phyloP scores from a whole-genome alignment of 352 stramenopile species.

The Globisporangium sylvaticum region DNA sequence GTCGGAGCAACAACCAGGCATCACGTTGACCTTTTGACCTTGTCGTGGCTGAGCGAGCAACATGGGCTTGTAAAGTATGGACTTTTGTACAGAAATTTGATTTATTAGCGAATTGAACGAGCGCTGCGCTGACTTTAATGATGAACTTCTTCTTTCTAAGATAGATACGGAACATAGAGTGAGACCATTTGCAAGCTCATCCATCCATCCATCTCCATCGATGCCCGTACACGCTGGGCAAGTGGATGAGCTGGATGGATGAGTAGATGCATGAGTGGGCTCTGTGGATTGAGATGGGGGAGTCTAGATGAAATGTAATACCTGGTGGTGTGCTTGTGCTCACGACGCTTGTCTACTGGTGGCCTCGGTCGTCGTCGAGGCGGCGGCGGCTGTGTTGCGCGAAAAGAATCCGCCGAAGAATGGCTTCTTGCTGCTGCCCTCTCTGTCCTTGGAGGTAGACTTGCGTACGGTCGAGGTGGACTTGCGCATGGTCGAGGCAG shows the following conservation, averaged over 20 bases:
- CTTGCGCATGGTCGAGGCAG: constrained; percentile 20
- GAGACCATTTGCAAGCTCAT: not conserved
- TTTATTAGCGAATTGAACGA: constrained; percentile 1
- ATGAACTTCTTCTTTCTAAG: constrained; percentile 7
- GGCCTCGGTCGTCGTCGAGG: not conserved
- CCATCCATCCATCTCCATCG: not conserved
- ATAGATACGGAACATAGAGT: constrained; percentile 9
- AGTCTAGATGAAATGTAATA: not conserved
- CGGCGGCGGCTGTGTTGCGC: constrained; percentile 11
- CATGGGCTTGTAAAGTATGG: not conserved
- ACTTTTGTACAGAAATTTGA: not conserved
- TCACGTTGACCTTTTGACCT: not conserved
- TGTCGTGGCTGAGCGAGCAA: too few relatives aligned
- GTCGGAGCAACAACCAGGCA: constrained; percentile 5
- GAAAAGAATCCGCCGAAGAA: constrained; percentile 46
- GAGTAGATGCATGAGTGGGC: not conserved
- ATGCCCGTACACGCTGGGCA: not conserved
- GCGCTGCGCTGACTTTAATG: not conserved
- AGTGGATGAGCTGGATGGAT: not conserved
- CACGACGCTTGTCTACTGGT: not conserved
- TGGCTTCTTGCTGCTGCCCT: constrained; percentile 19
- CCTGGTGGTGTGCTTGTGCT: not conserved
- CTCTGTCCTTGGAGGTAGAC: constrained; percentile 13
- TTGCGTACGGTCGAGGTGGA: constrained; percentile 22
- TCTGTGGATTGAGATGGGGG: not conserved